phyloP scores from a whole-genome alignment of 1,139 yeast genomes.

The Maudiozyma humilis region DNA sequence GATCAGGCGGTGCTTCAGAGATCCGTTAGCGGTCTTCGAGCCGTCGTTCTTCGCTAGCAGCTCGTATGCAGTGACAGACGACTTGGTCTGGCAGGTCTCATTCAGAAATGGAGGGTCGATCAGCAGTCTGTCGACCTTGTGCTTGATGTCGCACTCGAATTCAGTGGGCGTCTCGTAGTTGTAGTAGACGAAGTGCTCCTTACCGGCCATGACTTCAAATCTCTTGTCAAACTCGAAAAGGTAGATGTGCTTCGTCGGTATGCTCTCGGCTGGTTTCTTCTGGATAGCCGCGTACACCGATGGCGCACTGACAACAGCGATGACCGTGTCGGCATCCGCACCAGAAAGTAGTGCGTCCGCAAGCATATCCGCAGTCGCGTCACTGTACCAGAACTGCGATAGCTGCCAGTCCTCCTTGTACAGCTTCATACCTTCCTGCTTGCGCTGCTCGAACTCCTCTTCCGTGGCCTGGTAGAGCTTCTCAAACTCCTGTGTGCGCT shows the following conservation, averaged over 20 bases:
- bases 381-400: constrained; percentile 84
- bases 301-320: constrained; percentile 81
- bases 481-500: constrained; percentile 52
- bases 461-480: constrained; percentile 54
- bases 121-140: constrained; percentile 63
- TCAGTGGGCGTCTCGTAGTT: constrained; percentile 66
- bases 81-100: constrained; percentile 70
- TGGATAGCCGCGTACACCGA: constrained; percentile 81
- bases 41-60: constrained; percentile 40
- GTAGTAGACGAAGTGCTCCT: constrained; percentile 56
- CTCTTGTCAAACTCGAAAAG: constrained; percentile 71
- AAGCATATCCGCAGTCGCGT: constrained; percentile 57
- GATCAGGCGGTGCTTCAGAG: constrained; percentile 43
- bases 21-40: constrained; percentile 36
- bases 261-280: constrained; percentile 39
- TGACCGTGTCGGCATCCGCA: constrained; percentile 59
- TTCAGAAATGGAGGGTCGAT: constrained; percentile 87
- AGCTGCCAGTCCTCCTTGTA: constrained; percentile 91
- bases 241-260: constrained; percentile 64
- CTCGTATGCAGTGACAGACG: constrained; percentile 60
- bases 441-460: constrained; percentile 31
- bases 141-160: constrained; percentile 49
- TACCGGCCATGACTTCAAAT: constrained; percentile 64
- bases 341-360: constrained; percentile 69
- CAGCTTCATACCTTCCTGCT: constrained; percentile 44